Evolutionary conservation across 345 rosid genomes (phyloP).

Genomic region (Fremontodendron californicum): DNA sequence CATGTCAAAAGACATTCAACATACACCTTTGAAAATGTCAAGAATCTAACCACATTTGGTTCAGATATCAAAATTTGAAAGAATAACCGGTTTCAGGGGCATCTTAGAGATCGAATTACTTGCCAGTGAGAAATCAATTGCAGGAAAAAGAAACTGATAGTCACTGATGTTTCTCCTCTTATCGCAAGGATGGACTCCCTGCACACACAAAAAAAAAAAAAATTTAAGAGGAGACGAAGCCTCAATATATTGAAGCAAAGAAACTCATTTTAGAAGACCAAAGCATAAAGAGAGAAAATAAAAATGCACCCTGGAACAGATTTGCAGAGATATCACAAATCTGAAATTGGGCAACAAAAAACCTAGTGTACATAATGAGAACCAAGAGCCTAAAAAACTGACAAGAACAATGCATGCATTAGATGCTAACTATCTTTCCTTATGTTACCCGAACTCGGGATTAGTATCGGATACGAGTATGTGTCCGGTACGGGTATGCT

Average conservation of each 20-base stretch:
- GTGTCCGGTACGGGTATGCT: neutral
- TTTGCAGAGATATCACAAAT: neutral
- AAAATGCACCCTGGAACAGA: neutral
- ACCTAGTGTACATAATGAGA: neutral
- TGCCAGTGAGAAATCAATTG: slow-evolving; percentile 91
- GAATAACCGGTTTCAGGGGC: slow-evolving; percentile 23
- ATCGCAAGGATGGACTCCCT: slow-evolving; percentile 54
- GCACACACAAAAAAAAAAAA: slow-evolving; percentile 15
- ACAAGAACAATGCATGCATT: neutral
- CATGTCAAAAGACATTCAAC: slow-evolving; percentile 23
- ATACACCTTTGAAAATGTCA: neutral
- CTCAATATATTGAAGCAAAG: neutral
- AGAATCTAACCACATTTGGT: slow-evolving; percentile 8
- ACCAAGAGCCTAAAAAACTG: neutral
- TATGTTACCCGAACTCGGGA: neutral
- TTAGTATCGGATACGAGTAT: neutral
- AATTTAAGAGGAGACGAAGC: neutral
- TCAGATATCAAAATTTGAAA: slow-evolving; percentile 17
- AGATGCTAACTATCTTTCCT: neutral
- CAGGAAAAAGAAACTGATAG: slow-evolving; percentile 83
- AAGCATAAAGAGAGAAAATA: neutral
- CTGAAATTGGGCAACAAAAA: neutral
- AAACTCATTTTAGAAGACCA: neutral
- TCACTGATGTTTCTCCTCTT: slow-evolving; percentile 41
- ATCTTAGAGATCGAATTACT: slow-evolving; percentile 37